Conservation (phyloP, 306 rosid genomes). For the Ochetophila trinervis region DNA sequence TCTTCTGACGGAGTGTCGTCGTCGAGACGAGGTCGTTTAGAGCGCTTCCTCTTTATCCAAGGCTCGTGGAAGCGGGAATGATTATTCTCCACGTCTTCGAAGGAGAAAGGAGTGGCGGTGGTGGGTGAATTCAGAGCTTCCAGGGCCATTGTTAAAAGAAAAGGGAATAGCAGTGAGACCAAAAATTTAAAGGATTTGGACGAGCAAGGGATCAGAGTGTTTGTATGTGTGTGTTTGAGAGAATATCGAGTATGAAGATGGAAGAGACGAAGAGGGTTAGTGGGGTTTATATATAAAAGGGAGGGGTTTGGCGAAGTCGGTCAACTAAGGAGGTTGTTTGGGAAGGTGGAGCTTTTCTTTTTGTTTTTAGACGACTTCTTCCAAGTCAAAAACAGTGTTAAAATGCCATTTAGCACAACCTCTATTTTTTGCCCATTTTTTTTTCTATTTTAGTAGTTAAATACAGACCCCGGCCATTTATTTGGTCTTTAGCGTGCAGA, state of each 20-base stretch:
- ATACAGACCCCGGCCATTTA: background rate
- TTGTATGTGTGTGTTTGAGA: background rate
- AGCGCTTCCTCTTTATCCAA: conserved; percentile 69
- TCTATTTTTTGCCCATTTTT: background rate
- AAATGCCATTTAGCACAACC: background rate
- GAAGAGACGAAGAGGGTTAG: background rate
- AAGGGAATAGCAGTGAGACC: too few species aligned
- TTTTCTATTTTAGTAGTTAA: too few species aligned
- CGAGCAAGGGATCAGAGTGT: too few species aligned
- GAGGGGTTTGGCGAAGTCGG: conserved; percentile 50
- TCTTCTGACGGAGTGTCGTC: conserved; percentile 50
- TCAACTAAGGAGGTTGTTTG: conserved; percentile 43
- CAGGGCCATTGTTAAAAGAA: too few species aligned
- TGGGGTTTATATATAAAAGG: background rate
- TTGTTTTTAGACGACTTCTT: conserved; percentile 34
- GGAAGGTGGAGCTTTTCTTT: conserved; percentile 5
- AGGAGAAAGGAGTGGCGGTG: conserved; percentile 27
- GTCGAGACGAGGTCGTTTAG: conserved; percentile 51
- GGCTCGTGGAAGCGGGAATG: conserved; percentile 46
- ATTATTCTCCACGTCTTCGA: conserved; percentile 15
- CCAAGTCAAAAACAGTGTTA: conserved; percentile 55
- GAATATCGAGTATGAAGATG: background rate
- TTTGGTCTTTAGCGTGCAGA: conserved; percentile 2
- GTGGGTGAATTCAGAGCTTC: conserved; percentile 73
- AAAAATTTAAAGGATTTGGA: too few species aligned